phyloP scores from a whole-genome alignment of 495 filamentous ascomycete genomes.

The Saxophila tyrrhenica region DNA sequence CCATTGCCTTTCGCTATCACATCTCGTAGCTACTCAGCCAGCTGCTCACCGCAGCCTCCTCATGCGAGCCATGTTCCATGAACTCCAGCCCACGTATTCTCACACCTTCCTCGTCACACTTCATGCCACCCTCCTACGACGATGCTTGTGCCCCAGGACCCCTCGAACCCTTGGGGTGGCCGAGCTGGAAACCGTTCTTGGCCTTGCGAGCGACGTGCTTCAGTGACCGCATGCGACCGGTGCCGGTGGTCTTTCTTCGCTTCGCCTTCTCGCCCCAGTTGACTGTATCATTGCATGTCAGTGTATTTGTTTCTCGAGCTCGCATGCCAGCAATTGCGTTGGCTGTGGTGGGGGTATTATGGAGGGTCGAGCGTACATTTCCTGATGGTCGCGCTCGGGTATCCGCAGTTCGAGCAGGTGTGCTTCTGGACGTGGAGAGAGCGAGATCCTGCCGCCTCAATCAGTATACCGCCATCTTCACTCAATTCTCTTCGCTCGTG shows the following conservation, averaged over 20 bases:
- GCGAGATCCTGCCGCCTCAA: constrained; percentile 56
- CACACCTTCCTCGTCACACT: not conserved
- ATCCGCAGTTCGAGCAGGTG: constrained; percentile 93
- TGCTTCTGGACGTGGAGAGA: constrained; percentile 99
- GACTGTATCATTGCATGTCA: constrained; percentile 43
- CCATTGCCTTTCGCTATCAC: constrained; percentile 1
- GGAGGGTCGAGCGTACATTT: constrained; percentile 71
- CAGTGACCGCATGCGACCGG: constrained; percentile 85
- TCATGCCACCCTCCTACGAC: not conserved
- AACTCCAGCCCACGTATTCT: not conserved
- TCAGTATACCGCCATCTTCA: constrained; percentile 23
- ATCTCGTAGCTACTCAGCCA: constrained; percentile 2
- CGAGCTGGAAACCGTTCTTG: constrained; percentile 92
- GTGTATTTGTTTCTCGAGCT: not conserved
- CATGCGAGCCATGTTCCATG: not conserved
- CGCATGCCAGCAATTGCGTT: constrained; percentile 14
- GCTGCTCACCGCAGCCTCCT: not conserved
- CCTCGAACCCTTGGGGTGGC: constrained; percentile 72
- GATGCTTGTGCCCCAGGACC: constrained; percentile 36
- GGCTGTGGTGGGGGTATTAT: not conserved
- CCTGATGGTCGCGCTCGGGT: constrained; percentile 90
- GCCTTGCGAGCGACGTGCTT: constrained; percentile 80
- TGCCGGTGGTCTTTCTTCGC: constrained; percentile 97
- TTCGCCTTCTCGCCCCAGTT: constrained; percentile 99
- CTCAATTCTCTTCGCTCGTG: constrained; percentile 1